phyloP scores from a whole-genome alignment of 2,329 filamentous ascomycete genomes.

The Claviceps capensis region DNA sequence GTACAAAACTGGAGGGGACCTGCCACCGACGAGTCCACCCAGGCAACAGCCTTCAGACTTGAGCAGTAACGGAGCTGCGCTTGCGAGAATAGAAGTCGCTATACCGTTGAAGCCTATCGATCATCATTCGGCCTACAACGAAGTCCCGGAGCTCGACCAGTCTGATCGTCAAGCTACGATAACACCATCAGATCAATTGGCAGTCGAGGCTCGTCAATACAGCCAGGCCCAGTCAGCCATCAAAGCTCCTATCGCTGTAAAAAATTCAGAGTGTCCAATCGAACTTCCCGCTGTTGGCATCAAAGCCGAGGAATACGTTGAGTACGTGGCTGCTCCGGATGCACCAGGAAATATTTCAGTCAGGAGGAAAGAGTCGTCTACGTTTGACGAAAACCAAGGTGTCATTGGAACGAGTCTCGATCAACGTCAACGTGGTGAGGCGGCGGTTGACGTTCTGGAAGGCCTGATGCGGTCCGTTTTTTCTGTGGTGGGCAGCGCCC shows the following conservation, averaged over 20 bases:
- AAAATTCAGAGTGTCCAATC: conserved; percentile 26
- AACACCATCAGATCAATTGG: conserved; percentile 8
- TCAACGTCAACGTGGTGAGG: conserved; percentile 68
- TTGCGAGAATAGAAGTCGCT: conserved; percentile 30
- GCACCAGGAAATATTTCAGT: conserved; percentile 33
- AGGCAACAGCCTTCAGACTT: neutral
- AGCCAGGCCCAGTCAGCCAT: conserved; percentile 1
- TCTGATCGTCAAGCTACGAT: conserved; percentile 2
- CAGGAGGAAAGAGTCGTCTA: conserved; percentile 40
- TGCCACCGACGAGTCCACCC: neutral
- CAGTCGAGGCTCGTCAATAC: conserved; percentile 7
- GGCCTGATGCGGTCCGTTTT: conserved; percentile 60
- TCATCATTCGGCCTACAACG: conserved; percentile 22
- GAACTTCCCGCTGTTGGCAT: conserved; percentile 31
- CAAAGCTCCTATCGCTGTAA: conserved; percentile 3
- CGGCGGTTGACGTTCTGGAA: conserved; percentile 56
- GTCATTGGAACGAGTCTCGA: conserved; percentile 52
- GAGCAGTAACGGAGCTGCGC: conserved; percentile 3
- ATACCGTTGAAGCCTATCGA: conserved; percentile 32
- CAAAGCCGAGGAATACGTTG: conserved; percentile 38
- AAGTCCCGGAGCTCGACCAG: conserved; percentile 14
- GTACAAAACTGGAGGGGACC: conserved; percentile 10
- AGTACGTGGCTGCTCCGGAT: conserved; percentile 32
- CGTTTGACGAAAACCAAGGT: conserved; percentile 38
- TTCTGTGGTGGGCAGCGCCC: conserved; percentile 56